These are phyloP conservation scores for Trichoderma harzianum DNA, from an alignment of 2,329 filamentous ascomycete genomes.

Conservation along the genomic window DNA sequence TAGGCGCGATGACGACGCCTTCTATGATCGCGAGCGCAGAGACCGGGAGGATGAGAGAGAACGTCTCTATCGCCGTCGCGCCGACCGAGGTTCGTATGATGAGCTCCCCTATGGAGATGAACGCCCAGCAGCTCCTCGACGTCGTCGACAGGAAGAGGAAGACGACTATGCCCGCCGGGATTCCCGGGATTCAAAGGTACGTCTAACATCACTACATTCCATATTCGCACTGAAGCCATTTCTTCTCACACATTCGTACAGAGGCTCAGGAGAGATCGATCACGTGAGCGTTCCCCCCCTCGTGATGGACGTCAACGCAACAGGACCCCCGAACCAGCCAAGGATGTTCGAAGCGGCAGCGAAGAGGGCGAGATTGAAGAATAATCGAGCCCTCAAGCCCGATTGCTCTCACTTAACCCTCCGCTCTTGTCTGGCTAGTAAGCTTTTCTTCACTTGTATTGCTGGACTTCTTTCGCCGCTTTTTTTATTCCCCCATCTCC, in stretches of 20 bases:
- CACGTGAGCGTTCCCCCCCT: conserved; percentile 59
- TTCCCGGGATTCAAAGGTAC: conserved; percentile 65
- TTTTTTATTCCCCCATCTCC: neutral
- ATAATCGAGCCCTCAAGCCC: conserved; percentile 30
- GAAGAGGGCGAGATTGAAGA: conserved; percentile 97
- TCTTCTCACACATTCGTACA: conserved; percentile 34
- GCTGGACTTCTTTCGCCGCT: neutral
- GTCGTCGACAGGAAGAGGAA: conserved; percentile 76
- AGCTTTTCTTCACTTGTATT: neutral
- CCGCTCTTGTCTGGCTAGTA: neutral
- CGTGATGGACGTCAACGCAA: conserved; percentile 55
- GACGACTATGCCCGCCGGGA: conserved; percentile 63
- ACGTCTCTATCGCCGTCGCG: conserved; percentile 76
- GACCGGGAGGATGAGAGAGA: conserved; percentile 90
- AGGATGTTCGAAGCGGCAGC: conserved; percentile 63
- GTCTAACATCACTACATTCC: conserved; percentile 8
- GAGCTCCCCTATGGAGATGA: conserved; percentile 89
- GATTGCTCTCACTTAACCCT: neutral
- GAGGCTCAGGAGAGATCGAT: conserved; percentile 57
- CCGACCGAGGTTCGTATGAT: conserved; percentile 72
- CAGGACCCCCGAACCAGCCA: conserved; percentile 41
- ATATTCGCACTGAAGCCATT: neutral
- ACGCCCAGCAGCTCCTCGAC: conserved; percentile 61
- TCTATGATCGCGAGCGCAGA: conserved; percentile 82
- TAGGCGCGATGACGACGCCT: conserved; percentile 60